phyloP scores from a whole-genome alignment of 345 rosid genomes.

The Eucalyptus caleyi region DNA sequence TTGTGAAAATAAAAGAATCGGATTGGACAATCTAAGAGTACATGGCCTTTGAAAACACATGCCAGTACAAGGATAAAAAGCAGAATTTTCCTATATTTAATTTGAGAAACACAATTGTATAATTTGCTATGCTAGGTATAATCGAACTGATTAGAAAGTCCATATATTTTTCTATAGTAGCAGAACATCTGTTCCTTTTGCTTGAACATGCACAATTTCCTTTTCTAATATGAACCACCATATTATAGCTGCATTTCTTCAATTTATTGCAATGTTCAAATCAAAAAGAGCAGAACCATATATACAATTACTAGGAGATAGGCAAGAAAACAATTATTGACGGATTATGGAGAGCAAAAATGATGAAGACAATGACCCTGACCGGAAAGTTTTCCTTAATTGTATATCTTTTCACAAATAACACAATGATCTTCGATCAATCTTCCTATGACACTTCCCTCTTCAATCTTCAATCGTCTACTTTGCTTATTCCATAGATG shows the following conservation, averaged over 20 bases:
- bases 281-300: neutral
- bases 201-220: neutral
- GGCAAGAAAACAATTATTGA: neutral
- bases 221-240: neutral
- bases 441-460: constrained; percentile 24
- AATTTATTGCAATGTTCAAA: neutral
- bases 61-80: neutral
- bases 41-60: neutral
- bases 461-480: constrained; percentile 15
- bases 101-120: neutral
- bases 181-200: neutral
- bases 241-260: neutral
- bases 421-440: constrained; percentile 26
- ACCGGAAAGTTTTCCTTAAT: neutral
- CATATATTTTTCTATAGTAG: neutral
- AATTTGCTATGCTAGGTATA: neutral
- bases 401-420: constrained; percentile 12
- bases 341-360: neutral
- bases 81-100: neutral
- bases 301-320: neutral
- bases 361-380: neutral
- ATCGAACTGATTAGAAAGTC: neutral
- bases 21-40: neutral
- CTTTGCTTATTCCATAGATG: constrained; percentile 46
- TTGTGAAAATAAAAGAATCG: neutral